Evolutionary conservation across 345 rosid genomes (phyloP), one percentile per base, ranked within the genome.

Genomic region (Turnera subulata): DNA sequence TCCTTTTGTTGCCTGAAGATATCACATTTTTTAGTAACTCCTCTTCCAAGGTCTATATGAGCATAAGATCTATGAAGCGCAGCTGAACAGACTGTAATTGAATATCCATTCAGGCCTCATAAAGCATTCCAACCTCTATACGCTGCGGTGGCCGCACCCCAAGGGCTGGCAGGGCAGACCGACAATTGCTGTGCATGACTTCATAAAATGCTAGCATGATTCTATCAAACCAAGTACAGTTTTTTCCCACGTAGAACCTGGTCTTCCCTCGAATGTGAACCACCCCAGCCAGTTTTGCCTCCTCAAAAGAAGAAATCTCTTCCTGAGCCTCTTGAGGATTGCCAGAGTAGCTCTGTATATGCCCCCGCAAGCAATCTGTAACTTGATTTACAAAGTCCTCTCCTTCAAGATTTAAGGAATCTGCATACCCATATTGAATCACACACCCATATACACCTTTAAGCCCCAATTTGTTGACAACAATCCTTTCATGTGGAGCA

Each of bases 401-500:
- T 18, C 84, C 88, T 39, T 71, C 81, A 18, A 73, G 86, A 67
- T 77, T 74, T 16, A 82, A 64, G 9, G 77, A 66, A 63, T 85
- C 92, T 2, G 86, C 84, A 43, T 85, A 80, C n/a, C 92, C 92
- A 55, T 82, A 78, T 55, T 73, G 86, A 63, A 82, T 75, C 64
- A 71, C 76, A 13, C 92, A 82, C 11, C 78, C 78, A 55, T 80
- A 82, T 24, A 82, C 64, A 46, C 88, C 88, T 22, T 62, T 19
- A 0, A 73, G 66, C 35, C 76, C 86, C 1, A 80, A 50, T 45
- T 73, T 75, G 5, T 43, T 69, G 13, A 80, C 61, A 24, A 78
- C 62, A 15, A 82, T 71, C 63, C 86, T 80, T 64, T 85, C 76
- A 2, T 69, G 58, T 16, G 76, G 77, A 54, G 68, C 74, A 44